Conservation (phyloP, 768 basidiomycete species). For the Hericium coralloides region DNA sequence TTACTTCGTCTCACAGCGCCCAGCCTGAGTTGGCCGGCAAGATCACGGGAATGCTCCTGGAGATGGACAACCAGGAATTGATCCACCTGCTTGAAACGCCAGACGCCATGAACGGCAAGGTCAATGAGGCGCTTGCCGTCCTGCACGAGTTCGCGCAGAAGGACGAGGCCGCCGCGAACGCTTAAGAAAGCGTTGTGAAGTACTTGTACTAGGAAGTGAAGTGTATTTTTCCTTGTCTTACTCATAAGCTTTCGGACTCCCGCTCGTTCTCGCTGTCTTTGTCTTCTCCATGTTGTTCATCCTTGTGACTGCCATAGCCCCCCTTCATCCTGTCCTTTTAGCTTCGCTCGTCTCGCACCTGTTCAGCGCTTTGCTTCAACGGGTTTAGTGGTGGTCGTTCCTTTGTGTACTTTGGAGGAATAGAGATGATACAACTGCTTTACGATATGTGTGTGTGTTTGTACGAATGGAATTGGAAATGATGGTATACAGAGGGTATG, state of each 20-base stretch:
- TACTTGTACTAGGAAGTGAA: background rate
- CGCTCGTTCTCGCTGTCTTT: slow-evolving; percentile 24
- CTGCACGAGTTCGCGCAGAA: slow-evolving; percentile 72
- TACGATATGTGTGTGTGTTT: slow-evolving; percentile 14
- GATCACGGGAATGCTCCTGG: slow-evolving; percentile 97
- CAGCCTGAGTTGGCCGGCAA: slow-evolving; percentile 95
- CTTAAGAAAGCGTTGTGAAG: background rate
- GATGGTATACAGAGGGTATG: slow-evolving; percentile 14
- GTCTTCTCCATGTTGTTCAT: slow-evolving; percentile 26
- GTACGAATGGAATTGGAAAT: slow-evolving; percentile 14
- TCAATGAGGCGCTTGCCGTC: slow-evolving; percentile 84
- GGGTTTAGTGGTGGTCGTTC: slow-evolving; percentile 46
- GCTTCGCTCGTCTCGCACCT: slow-evolving; percentile 21
- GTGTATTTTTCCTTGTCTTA: slow-evolving; percentile 1
- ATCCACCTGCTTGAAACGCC: slow-evolving; percentile 77
- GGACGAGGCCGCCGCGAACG: slow-evolving; percentile 23
- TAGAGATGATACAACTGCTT: slow-evolving; percentile 52
- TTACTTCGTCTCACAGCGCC: slow-evolving; percentile 31
- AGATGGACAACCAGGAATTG: slow-evolving; percentile 97
- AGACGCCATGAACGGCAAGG: slow-evolving; percentile 83
- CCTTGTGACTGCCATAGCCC: slow-evolving; percentile 13
- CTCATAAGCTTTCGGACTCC: slow-evolving; percentile 39
- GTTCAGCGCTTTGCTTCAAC: slow-evolving; percentile 22
- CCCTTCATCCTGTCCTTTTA: slow-evolving; percentile 15
- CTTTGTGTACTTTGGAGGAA: slow-evolving; percentile 49